phyloP scores from a whole-genome alignment of 176 grass and related monocot genomes.

The Bromus sterilis region DNA sequence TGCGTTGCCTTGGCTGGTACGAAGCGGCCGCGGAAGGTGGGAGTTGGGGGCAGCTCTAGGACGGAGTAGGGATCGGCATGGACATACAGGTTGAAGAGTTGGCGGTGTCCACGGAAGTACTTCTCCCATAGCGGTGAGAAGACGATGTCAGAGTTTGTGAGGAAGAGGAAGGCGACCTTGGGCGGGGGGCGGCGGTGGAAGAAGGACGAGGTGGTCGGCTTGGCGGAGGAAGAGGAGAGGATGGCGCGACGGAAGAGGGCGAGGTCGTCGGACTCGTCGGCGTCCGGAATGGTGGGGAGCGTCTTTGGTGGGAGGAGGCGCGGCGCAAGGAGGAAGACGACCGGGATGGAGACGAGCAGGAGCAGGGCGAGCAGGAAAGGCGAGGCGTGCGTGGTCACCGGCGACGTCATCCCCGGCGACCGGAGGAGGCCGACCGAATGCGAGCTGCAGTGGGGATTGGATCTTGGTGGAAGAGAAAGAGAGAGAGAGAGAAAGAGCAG shows the following conservation, averaged over 20 bases:
- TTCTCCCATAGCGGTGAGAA: slow-evolving; percentile 92
- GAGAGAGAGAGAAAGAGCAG: background rate
- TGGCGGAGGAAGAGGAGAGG: slow-evolving; percentile 54
- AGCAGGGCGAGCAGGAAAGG: slow-evolving; percentile 62
- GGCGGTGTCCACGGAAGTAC: slow-evolving; percentile 54
- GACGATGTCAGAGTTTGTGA: slow-evolving; percentile 70
- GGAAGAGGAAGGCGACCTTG: slow-evolving; percentile 93
- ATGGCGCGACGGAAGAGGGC: slow-evolving; percentile 91
- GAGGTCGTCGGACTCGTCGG: slow-evolving; percentile 90
- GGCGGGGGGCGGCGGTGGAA: slow-evolving; percentile 42
- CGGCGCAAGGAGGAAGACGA: slow-evolving; percentile 65
- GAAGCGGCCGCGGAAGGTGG: slow-evolving; percentile 66
- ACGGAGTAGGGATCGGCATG: slow-evolving; percentile 66
- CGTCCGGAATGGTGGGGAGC: slow-evolving; percentile 73
- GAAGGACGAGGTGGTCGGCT: slow-evolving; percentile 22
- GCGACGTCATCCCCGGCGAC: slow-evolving; percentile 35
- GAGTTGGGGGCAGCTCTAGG: slow-evolving; percentile 38
- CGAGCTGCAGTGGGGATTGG: slow-evolving; percentile 9
- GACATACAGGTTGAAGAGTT: slow-evolving; percentile 80
- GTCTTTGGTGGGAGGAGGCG: slow-evolving; percentile 77
- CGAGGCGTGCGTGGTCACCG: slow-evolving; percentile 37
- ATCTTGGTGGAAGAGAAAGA: slow-evolving; percentile 15
- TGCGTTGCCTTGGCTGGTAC: slow-evolving; percentile 78
- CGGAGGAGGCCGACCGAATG: background rate
- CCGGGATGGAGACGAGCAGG: slow-evolving; percentile 60